These are phyloP conservation scores for Wickerhamiella vanderwaltii DNA, from an alignment of 805 yeast species.

Conservation along the genomic window DNA sequence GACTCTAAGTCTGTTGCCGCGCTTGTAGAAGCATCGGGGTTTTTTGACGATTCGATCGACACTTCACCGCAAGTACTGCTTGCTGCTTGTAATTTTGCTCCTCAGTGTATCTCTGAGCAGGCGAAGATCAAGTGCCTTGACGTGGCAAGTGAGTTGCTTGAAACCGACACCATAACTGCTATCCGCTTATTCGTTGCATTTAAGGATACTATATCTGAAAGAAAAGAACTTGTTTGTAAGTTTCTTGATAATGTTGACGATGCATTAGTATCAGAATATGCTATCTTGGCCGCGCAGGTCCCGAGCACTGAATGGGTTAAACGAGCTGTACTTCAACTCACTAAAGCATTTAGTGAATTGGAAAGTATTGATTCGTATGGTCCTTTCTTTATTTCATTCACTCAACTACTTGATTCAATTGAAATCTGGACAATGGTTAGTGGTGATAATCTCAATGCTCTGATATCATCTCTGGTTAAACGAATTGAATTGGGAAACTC, in stretches of 20 bases:
- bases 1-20: constrained; percentile 13
- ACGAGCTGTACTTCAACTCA: constrained; percentile 17
- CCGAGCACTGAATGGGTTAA: constrained; percentile 15
- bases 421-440: constrained; percentile 18
- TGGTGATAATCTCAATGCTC: constrained; percentile 21
- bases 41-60: constrained; percentile 9
- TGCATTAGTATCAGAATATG: neutral
- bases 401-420: neutral
- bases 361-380: neutral
- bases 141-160: constrained; percentile 54
- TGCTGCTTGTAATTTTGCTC: constrained; percentile 17
- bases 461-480: constrained; percentile 24
- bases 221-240: neutral
- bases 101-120: constrained; percentile 27
- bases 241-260: neutral
- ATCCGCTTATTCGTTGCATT: neutral
- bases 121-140: constrained; percentile 28
- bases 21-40: constrained; percentile 13
- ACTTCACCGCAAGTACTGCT: constrained; percentile 13
- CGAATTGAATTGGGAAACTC: constrained; percentile 41
- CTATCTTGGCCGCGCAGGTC: neutral
- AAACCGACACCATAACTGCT: constrained; percentile 46
- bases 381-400: constrained; percentile 1
- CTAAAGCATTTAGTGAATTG: constrained; percentile 15
- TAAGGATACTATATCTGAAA: neutral